Percentiles rank a stretch among this genome's conserved stretches.
These are phyloP conservation scores for Coelastrella sp. DNA, from an alignment of 139 green algal genomes.

Conservation along the genomic window DNA sequence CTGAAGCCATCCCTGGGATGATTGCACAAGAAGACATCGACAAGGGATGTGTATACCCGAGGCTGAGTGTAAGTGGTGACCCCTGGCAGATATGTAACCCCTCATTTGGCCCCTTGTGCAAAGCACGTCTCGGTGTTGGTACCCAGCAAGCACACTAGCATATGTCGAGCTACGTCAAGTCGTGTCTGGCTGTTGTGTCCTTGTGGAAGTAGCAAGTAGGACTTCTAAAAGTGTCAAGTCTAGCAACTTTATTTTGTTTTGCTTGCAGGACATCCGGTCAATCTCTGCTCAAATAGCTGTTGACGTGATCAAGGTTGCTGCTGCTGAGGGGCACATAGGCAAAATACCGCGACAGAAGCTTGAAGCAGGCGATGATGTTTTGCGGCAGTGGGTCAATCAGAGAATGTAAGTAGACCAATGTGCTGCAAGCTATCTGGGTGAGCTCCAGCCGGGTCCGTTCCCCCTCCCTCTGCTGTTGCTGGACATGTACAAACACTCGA, in stretches of 20 bases:
- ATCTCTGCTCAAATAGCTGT: constrained; percentile 71
- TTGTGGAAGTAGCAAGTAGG: no score
- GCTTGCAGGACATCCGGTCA: constrained; percentile 68
- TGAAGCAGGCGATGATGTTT: constrained; percentile 25
- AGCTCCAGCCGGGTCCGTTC: no score
- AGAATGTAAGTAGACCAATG: not conserved
- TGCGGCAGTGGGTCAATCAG: constrained; percentile 40
- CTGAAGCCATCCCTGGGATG: constrained; percentile 78
- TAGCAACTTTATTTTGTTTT: not conserved
- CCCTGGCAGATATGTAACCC: not conserved
- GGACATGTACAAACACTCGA: not conserved
- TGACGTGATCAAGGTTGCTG: constrained; percentile 70
- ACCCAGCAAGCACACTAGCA: no score
- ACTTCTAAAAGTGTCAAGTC: not conserved
- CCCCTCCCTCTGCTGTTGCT: not conserved
- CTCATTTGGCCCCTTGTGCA: no score
- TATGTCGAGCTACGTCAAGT: no score
- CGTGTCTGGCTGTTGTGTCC: no score
- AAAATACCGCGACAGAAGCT: not conserved
- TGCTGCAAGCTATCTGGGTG: not conserved
- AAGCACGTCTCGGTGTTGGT: no score
- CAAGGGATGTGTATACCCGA: constrained; percentile 62
- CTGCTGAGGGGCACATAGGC: constrained; percentile 55
- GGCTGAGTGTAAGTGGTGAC: constrained; percentile 13
- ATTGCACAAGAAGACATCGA: constrained; percentile 72